phyloP scores from a whole-genome alignment of 257 asterid genomes.

The Perilla frutescens region DNA sequence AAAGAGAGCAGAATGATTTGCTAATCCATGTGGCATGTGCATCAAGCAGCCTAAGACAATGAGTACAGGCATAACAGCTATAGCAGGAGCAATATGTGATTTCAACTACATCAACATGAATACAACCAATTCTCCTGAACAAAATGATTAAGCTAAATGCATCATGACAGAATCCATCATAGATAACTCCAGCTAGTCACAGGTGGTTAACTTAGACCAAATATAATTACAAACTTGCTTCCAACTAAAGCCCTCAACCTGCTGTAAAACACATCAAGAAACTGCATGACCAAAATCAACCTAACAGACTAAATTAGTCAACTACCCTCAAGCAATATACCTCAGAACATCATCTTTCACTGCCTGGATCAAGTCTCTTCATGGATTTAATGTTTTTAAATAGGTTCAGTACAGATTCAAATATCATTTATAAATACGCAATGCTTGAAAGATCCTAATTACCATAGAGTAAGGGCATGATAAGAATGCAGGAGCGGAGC shows the following conservation, averaged over 20 bases:
- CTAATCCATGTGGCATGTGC: conserved; percentile 10
- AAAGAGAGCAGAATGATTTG: conserved; percentile 27
- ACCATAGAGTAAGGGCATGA: conserved; percentile 10
- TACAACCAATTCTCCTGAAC: conserved; percentile 21
- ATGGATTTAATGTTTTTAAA: background rate
- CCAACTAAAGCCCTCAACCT: conserved; percentile 13
- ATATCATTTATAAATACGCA: background rate
- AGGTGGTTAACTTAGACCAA: conserved; percentile 12
- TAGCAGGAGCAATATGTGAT: conserved; percentile 22
- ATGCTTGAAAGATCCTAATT: conserved; percentile 21
- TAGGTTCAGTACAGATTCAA: conserved; percentile 10
- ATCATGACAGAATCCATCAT: conserved; percentile 12
- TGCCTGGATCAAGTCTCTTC: background rate
- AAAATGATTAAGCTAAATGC: conserved; percentile 21
- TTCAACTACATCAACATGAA: conserved; percentile 21
- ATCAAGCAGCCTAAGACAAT: conserved; percentile 20
- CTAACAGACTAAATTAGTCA: conserved; percentile 19
- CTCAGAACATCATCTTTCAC: background rate
- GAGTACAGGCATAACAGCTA: conserved; percentile 21
- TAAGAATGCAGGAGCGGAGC: conserved; percentile 22
- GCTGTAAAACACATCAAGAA: background rate
- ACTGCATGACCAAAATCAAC: background rate
- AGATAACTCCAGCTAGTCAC: conserved; percentile 24
- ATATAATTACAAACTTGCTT: conserved; percentile 6
- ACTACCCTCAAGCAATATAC: conserved; percentile 13